phyloP scores from a whole-genome alignment of 2,329 filamentous ascomycete species.

The Pseudofabraea citricarpa region DNA sequence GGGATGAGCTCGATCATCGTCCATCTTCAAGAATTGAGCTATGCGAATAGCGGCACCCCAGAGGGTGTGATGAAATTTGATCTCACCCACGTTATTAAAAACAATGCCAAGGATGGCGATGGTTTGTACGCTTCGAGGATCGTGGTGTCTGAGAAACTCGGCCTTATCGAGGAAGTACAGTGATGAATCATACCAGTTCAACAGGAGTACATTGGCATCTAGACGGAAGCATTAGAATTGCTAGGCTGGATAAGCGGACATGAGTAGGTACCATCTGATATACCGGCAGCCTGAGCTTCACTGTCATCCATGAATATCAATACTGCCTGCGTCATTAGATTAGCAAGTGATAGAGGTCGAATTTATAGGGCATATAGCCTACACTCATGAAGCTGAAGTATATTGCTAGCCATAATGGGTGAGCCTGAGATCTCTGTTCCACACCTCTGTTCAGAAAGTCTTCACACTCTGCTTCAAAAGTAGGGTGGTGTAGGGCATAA shows the following conservation, averaged over 20 bases:
- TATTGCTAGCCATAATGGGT: constrained; percentile 11
- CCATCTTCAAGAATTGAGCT: constrained; percentile 8
- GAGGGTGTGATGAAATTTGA: constrained; percentile 6
- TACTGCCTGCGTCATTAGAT: constrained; percentile 2
- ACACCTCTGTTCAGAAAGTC: constrained; percentile 3
- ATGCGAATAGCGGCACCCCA: constrained; percentile 12
- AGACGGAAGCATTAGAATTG: too few species aligned
- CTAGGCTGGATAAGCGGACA: too few species aligned
- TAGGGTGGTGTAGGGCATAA: constrained; percentile 12
- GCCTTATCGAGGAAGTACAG: constrained; percentile 11
- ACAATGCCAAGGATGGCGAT: constrained; percentile 14
- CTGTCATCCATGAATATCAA: constrained; percentile 1
- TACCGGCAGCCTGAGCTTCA: not conserved
- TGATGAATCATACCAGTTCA: constrained; percentile 11
- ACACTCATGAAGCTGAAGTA: constrained; percentile 14
- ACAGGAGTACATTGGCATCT: not conserved
- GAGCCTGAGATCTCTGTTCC: not conserved
- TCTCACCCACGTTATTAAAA: constrained; percentile 13
- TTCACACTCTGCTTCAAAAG: constrained; percentile 6
- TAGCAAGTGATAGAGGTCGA: too few species aligned
- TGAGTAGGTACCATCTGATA: not conserved
- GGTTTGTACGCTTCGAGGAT: constrained; percentile 11
- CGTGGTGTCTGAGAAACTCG: constrained; percentile 8
- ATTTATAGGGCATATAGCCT: too few species aligned
- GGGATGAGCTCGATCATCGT: constrained; percentile 1